Percentiles rank a stretch among this genome's conserved stretches.
Evolutionary conservation across 345 rosid genomes (phyloP).

Genomic region (Camelina sativa): DNA sequence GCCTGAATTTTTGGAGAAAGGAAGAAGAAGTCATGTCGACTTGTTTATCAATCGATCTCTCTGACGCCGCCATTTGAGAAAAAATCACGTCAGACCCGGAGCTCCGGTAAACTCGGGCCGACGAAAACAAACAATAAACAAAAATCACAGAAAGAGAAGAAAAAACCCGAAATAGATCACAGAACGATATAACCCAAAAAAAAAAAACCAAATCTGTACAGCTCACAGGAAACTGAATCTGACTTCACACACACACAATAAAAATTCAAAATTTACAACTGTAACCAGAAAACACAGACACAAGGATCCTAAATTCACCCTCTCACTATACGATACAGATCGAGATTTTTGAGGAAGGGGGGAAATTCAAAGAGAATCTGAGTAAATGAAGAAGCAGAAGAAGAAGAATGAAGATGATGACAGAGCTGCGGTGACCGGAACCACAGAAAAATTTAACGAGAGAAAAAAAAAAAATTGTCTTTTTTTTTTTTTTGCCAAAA

Average conservation of each 20-base stretch:
- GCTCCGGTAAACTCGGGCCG: conserved; percentile 49
- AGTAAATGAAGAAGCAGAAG: conserved; percentile 18
- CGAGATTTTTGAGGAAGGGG: conserved; percentile 6
- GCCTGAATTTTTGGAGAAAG: conserved; percentile 79
- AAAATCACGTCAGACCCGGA: conserved; percentile 44
- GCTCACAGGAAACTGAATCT: conserved; percentile 34
- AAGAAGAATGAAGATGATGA: conserved; percentile 34
- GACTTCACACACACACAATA: conserved; percentile 24
- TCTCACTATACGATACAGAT: background rate
- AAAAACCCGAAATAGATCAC: conserved; percentile 43
- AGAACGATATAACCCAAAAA: background rate
- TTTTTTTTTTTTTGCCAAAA: background rate
- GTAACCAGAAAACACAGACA: conserved; percentile 12
- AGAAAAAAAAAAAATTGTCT: conserved; percentile 1
- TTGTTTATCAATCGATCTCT: conserved; percentile 40
- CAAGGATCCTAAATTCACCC: background rate
- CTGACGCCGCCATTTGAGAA: conserved; percentile 46
- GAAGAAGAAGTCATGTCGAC: conserved; percentile 42
- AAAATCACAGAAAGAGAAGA: background rate
- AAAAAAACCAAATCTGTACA: conserved; percentile 19
- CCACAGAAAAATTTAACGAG: conserved; percentile 46
- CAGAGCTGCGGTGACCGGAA: conserved; percentile 49
- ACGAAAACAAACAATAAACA: conserved; percentile 14
- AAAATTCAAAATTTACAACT: conserved; percentile 26
- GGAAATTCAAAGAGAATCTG: background rate